Percentiles rank a stretch among this genome's conserved stretches.
Conservation (phyloP, 176 grass and related monocot species). For the Lolium rigidum region DNA sequence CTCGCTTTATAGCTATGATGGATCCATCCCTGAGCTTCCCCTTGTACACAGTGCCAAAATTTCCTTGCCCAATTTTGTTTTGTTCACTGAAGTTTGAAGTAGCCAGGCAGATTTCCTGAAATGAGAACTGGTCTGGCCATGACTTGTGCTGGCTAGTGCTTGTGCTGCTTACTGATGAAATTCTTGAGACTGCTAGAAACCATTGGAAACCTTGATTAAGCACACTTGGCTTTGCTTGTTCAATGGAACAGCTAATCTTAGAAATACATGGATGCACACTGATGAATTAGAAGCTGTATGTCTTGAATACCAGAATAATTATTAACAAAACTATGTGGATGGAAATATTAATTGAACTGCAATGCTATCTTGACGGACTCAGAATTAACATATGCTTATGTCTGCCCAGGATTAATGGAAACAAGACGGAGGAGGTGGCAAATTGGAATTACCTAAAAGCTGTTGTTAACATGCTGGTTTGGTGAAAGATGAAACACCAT, state of each 20-base stretch:
- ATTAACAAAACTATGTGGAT: neutral
- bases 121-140: conserved; percentile 60
- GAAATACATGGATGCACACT: neutral
- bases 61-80: conserved; percentile 87
- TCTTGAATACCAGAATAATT: neutral
- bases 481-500: conserved; percentile 2
- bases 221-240: conserved; percentile 17
- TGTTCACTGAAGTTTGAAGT: conserved; percentile 80
- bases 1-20: conserved; percentile 80
- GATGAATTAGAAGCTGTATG: neutral
- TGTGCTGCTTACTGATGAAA: conserved; percentile 65
- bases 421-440: neutral
- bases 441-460: neutral
- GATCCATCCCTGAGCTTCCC: conserved; percentile 84
- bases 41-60: conserved; percentile 84
- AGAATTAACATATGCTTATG: conserved; percentile 5
- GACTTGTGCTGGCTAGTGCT: conserved; percentile 55
- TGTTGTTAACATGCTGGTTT: neutral
- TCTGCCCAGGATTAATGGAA: neutral
- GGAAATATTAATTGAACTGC: neutral
- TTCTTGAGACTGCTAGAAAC: conserved; percentile 63
- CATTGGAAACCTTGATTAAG: conserved; percentile 25
- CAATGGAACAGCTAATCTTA: conserved; percentile 8
- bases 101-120: conserved; percentile 65
- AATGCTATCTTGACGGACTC: conserved; percentile 9